A percentile compares a stretch with the other conserved stretches of the same genome.
Conservation (phyloP, 192 early-diverging fungal species). For the Backusella tuberculispora region DNA sequence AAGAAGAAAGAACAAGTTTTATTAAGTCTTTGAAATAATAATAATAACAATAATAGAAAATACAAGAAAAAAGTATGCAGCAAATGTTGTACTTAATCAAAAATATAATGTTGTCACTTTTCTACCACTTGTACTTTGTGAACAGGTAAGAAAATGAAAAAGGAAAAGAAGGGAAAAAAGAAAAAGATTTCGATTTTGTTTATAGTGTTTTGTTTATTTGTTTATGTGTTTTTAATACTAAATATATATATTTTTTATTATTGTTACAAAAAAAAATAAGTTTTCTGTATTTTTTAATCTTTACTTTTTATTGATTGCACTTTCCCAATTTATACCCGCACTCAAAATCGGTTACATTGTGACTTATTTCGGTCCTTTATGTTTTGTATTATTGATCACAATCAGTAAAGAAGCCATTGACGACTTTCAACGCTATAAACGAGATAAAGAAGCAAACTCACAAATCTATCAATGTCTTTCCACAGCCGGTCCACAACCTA, state of each 20-base stretch:
- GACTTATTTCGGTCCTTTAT: slow-evolving; percentile 92
- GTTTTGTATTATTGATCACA: slow-evolving; percentile 89
- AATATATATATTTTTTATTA: neutral
- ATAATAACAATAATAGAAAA: slow-evolving; percentile 38
- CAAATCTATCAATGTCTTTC: slow-evolving; percentile 76
- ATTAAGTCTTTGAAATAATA: neutral
- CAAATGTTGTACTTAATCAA: slow-evolving; percentile 88
- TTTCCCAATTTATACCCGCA: slow-evolving; percentile 91
- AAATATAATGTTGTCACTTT: slow-evolving; percentile 84
- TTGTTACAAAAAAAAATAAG: slow-evolving; percentile 48
- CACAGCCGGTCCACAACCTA: slow-evolving; percentile 53
- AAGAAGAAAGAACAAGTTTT: neutral
- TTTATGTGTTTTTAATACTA: slow-evolving; percentile 9
- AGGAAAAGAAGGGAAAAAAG: neutral
- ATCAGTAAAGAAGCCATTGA: slow-evolving; percentile 93
- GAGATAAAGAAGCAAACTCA: slow-evolving; percentile 91
- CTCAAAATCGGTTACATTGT: slow-evolving; percentile 87
- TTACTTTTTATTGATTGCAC: slow-evolving; percentile 90
- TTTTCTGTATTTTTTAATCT: slow-evolving; percentile 97
- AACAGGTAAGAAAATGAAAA: slow-evolving; percentile 57
- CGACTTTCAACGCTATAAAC: slow-evolving; percentile 78
- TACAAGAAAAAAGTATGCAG: slow-evolving; percentile 62
- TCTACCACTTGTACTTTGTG: slow-evolving; percentile 78
- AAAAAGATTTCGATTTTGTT: too few relatives aligned
- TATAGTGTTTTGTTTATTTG: neutral